phyloP scores from a whole-genome alignment of 2,329 filamentous ascomycete genomes.

The Ophiostoma pallidulum region DNA sequence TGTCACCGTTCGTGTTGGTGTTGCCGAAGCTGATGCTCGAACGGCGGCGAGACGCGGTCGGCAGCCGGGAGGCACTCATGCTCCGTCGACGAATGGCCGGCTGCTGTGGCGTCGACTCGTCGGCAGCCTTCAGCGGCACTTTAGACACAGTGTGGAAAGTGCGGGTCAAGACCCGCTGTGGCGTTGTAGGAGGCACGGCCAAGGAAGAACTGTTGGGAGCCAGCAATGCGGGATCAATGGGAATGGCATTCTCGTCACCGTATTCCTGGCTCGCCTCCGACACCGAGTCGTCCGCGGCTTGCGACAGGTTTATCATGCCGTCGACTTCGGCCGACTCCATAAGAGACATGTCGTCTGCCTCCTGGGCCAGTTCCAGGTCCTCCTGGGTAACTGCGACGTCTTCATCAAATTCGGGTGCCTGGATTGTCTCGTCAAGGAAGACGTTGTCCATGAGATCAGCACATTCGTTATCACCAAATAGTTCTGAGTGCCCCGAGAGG shows the following conservation, averaged over 20 bases:
- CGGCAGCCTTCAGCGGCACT: slow-evolving; percentile 62
- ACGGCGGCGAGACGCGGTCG: slow-evolving; percentile 31
- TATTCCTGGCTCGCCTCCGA: slow-evolving; percentile 59
- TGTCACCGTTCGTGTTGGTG: background rate
- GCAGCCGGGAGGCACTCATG: slow-evolving; percentile 40
- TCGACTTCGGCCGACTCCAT: slow-evolving; percentile 35
- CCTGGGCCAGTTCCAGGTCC: slow-evolving; percentile 47
- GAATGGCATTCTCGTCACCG: slow-evolving; percentile 55
- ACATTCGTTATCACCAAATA: background rate
- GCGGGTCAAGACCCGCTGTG: slow-evolving; percentile 41
- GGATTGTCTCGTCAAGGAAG: slow-evolving; percentile 18
- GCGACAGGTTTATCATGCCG: slow-evolving; percentile 22
- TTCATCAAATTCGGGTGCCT: slow-evolving; percentile 33
- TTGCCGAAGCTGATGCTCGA: background rate
- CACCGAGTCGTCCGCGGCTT: slow-evolving; percentile 36
- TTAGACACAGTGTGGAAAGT: slow-evolving; percentile 68
- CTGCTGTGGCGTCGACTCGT: slow-evolving; percentile 40
- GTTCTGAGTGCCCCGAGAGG: slow-evolving; percentile 16
- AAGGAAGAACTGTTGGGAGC: slow-evolving; percentile 15
- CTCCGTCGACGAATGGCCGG: slow-evolving; percentile 38
- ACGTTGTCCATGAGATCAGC: slow-evolving; percentile 5
- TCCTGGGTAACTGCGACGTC: slow-evolving; percentile 42
- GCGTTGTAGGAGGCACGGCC: slow-evolving; percentile 42
- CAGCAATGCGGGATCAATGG: slow-evolving; percentile 41
- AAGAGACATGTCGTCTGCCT: slow-evolving; percentile 52